These are phyloP conservation scores for Paramecium primaurelia DNA, from an alignment of 73 alveolate genomes.

Conservation along the genomic window DNA sequence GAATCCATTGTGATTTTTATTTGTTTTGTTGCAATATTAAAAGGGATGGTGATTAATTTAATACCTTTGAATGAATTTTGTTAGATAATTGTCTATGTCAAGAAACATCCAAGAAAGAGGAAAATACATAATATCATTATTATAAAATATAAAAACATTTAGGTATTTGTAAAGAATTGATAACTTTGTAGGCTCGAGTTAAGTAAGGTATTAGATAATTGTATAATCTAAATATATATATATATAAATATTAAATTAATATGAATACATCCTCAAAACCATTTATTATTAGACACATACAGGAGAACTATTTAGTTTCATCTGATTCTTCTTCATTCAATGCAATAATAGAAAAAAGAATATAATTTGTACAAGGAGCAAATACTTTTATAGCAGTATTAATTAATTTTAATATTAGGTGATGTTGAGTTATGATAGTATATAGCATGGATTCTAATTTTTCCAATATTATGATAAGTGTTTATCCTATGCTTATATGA, in stretches of 20 bases:
- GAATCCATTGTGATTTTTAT: not conserved
- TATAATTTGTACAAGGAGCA: slow-evolving; percentile 24
- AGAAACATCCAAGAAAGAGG: not conserved
- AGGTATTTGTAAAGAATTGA: not conserved
- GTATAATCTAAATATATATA: not conserved
- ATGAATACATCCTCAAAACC: not conserved
- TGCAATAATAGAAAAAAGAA: not conserved
- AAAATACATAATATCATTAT: not conserved
- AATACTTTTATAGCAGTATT: slow-evolving; percentile 38
- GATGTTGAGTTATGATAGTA: slow-evolving; percentile 4
- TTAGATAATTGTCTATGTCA: not conserved
- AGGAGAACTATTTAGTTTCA: not conserved
- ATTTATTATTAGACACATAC: not conserved
- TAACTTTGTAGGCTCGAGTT: not conserved
- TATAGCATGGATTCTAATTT: not conserved
- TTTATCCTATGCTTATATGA: not conserved
- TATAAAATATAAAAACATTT: not conserved
- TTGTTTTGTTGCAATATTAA: not conserved
- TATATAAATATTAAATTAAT: not conserved
- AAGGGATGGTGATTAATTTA: not conserved
- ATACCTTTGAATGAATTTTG: not conserved
- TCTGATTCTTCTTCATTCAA: slow-evolving; percentile 22
- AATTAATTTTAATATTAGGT: not conserved
- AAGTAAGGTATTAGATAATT: not conserved
- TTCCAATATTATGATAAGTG: slow-evolving; percentile 2